These are phyloP conservation scores for Aspergillus sp. DNA, from an alignment of 2,329 filamentous ascomycete genomes.

Conservation along the genomic window DNA sequence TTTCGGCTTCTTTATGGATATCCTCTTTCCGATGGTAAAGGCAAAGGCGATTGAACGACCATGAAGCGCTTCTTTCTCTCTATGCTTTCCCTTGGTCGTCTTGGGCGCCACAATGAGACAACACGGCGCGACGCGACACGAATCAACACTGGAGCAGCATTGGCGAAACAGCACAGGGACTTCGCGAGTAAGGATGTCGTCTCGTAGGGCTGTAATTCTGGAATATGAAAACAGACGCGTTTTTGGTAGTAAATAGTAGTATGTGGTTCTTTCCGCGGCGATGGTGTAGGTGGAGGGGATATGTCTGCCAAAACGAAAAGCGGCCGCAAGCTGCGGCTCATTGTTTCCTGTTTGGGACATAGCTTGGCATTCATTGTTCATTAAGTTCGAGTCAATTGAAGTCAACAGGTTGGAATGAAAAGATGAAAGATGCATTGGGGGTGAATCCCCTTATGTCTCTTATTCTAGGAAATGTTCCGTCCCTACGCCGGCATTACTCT, in stretches of 20 bases:
- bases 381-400: background rate
- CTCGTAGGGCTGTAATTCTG: too few relatives aligned
- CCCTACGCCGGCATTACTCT: too few relatives aligned
- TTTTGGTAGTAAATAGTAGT: too few relatives aligned
- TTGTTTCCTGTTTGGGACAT: background rate
- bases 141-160: background rate
- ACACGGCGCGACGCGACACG: background rate
- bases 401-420: too few relatives aligned
- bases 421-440: too few relatives aligned
- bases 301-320: background rate
- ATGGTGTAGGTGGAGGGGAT: background rate
- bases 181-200: too few relatives aligned
- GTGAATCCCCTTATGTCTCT: too few relatives aligned
- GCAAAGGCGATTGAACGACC: too few relatives aligned
- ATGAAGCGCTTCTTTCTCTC: background rate
- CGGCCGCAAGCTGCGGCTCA: background rate
- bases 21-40: too few relatives aligned
- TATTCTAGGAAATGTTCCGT: too few relatives aligned
- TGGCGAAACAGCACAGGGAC: background rate
- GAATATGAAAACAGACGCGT: too few relatives aligned
- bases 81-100: background rate
- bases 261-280: background rate
- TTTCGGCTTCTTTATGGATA: too few relatives aligned
- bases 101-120: background rate
- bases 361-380: background rate